Percentiles rank a stretch among this genome's conserved stretches.
Conservation (phyloP, 768 basidiomycete genomes). For the Lepiota brunneoincarnata region DNA sequence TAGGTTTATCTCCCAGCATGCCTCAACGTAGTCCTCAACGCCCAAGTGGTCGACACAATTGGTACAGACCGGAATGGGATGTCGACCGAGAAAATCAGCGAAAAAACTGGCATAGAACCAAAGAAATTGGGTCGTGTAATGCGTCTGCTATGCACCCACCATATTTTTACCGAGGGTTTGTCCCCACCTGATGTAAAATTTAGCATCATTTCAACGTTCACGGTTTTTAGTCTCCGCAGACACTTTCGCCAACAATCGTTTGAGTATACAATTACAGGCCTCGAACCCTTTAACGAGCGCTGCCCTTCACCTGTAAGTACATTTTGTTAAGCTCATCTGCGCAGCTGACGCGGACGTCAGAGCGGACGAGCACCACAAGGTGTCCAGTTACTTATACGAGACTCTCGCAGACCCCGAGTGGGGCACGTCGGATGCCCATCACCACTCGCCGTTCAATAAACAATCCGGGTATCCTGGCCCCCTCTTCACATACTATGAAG, state of each 20-base stretch:
- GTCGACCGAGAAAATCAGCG: slow-evolving; percentile 22
- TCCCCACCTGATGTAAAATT: background rate
- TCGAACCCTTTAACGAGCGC: slow-evolving; percentile 22
- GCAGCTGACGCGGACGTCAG: background rate
- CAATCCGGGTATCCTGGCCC: slow-evolving; percentile 15
- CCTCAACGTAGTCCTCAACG: slow-evolving; percentile 17
- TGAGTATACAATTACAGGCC: slow-evolving; percentile 31
- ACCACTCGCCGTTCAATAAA: slow-evolving; percentile 5
- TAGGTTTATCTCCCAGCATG: slow-evolving; percentile 23
- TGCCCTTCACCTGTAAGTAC: slow-evolving; percentile 21
- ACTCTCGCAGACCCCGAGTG: slow-evolving; percentile 31
- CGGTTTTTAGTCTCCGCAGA: slow-evolving; percentile 18
- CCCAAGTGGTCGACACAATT: slow-evolving; percentile 27
- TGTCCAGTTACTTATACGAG: slow-evolving; percentile 23
- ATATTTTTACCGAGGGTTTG: slow-evolving; percentile 35
- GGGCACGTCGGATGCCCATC: slow-evolving; percentile 18
- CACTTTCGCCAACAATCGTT: slow-evolving; percentile 40
- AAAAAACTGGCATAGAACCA: slow-evolving; percentile 21
- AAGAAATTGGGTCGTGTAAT: slow-evolving; percentile 31
- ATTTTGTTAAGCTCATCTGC: background rate
- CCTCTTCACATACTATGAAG: slow-evolving; percentile 17
- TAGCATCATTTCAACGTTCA: background rate
- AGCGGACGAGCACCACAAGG: slow-evolving; percentile 17
- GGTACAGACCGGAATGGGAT: slow-evolving; percentile 25
- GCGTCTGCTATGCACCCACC: slow-evolving; percentile 28